phyloP scores from a whole-genome alignment of 2,329 filamentous ascomycete genomes.

The Fusarium sp. region DNA sequence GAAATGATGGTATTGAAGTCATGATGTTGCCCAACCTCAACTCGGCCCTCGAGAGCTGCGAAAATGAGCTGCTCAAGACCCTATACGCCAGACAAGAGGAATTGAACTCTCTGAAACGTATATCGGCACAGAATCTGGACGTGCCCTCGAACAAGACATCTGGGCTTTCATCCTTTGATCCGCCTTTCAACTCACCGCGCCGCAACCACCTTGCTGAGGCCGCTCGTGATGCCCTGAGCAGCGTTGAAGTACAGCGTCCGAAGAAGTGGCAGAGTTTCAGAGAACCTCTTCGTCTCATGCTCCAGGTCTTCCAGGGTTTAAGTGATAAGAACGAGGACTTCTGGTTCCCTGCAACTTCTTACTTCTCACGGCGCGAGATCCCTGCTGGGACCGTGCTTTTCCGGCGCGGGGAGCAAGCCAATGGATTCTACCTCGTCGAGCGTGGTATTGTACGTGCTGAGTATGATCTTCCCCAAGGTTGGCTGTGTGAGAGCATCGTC shows the following conservation, averaged over 20 bases:
- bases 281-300: constrained; percentile 90
- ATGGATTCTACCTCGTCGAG: constrained; percentile 92
- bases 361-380: constrained; percentile 80
- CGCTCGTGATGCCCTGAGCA: constrained; percentile 81
- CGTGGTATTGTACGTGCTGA: constrained; percentile 90
- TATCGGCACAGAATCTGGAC: constrained; percentile 63
- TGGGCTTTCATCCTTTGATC: constrained; percentile 55
- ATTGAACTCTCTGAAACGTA: constrained; percentile 62
- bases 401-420: constrained; percentile 80
- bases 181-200: constrained; percentile 82
- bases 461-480: constrained; percentile 91
- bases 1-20: constrained; percentile 79
- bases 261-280: constrained; percentile 88
- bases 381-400: constrained; percentile 82
- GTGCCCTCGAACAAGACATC: constrained; percentile 60
- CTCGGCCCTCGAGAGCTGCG: constrained; percentile 91
- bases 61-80: constrained; percentile 91
- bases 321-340: constrained; percentile 93
- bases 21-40: constrained; percentile 91
- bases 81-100: constrained; percentile 81
- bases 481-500: constrained; percentile 91
- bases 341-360: constrained; percentile 86
- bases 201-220: constrained; percentile 83
- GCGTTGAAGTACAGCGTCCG: constrained; percentile 71
- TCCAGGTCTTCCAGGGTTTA: constrained; percentile 94